Conservation (phyloP, 306 rosid genomes). For the Medicago arabica region DNA sequence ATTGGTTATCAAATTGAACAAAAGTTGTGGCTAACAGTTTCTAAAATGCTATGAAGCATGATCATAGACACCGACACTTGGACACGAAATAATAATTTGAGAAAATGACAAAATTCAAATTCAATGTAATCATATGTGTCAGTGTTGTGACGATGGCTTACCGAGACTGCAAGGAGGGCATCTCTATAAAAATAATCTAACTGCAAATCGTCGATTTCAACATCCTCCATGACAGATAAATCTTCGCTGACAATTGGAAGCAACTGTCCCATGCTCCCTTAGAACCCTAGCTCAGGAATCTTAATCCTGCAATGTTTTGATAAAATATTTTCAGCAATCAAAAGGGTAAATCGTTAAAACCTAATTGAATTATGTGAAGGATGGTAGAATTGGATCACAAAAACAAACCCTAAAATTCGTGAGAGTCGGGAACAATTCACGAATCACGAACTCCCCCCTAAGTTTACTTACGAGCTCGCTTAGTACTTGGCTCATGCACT, state of each 20-base stretch:
- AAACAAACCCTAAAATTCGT: neutral
- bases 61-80: no score
- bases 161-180: conserved; percentile 55
- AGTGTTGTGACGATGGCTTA: neutral
- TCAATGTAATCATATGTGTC: no score
- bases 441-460: neutral
- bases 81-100: no score
- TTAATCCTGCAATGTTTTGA: neutral
- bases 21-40: neutral
- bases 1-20: neutral
- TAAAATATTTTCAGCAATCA: no score
- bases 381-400: neutral
- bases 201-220: conserved; percentile 60
- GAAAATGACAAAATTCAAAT: no score
- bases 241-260: conserved; percentile 23
- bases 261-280: conserved; percentile 57
- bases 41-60: no score
- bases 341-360: no score
- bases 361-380: neutral
- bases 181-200: conserved; percentile 53
- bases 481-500: no score
- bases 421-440: neutral
- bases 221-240: conserved; percentile 45
- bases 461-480: no score
- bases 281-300: neutral